phyloP scores from a whole-genome alignment of 768 basidiomycete genomes.

The Crepidotus variabilis region DNA sequence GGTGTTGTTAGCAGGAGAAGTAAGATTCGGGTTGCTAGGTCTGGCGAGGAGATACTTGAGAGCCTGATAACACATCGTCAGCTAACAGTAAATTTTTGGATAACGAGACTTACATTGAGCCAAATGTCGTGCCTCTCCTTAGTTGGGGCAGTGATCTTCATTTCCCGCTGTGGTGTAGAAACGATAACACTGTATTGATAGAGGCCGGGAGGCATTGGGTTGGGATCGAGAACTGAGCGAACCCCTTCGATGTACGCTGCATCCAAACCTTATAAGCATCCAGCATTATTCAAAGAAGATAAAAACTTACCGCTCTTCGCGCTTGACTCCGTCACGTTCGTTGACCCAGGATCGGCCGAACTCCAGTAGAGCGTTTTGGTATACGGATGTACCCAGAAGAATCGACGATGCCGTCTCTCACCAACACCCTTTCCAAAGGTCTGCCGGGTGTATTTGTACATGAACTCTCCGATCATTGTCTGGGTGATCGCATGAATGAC shows the following conservation, averaged over 20 bases:
- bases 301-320: slow-evolving; percentile 89
- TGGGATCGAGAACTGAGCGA: slow-evolving; percentile 87
- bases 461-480: slow-evolving; percentile 99
- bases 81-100: slow-evolving; percentile 9
- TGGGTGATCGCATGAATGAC: slow-evolving; percentile 97
- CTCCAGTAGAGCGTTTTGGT: slow-evolving; percentile 98
- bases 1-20: slow-evolving; percentile 34
- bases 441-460: slow-evolving; percentile 95
- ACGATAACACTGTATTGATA: slow-evolving; percentile 92
- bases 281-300: not conserved
- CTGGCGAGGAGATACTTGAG: slow-evolving; percentile 86
- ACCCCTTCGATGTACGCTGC: slow-evolving; percentile 93
- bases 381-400: slow-evolving; percentile 99
- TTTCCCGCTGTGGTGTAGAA: slow-evolving; percentile 90
- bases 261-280: slow-evolving; percentile 11
- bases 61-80: slow-evolving; percentile 49
- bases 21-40: slow-evolving; percentile 41
- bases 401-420: slow-evolving; percentile 85
- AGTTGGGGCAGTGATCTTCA: slow-evolving; percentile 97
- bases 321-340: slow-evolving; percentile 84
- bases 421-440: slow-evolving; percentile 89
- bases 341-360: slow-evolving; percentile 87
- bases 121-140: slow-evolving; percentile 97
- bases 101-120: slow-evolving; percentile 64
- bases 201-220: slow-evolving; percentile 92